Base-by-base conservation (phyloP, 73 alveolate species). In the Paramecium sexaurelia region DNA sequence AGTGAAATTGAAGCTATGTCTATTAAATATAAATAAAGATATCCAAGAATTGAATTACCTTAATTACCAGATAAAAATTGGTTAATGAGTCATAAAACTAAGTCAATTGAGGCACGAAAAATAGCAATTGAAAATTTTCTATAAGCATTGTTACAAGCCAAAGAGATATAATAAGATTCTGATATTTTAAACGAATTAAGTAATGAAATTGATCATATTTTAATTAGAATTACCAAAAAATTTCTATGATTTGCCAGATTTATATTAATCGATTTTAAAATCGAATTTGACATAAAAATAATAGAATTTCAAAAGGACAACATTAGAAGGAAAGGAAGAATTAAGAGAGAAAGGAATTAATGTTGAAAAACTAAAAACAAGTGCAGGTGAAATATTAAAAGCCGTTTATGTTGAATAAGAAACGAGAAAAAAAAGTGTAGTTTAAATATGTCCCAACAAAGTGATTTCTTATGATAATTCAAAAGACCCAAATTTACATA, bases 61-160 rank as follows among this genome's bases (percentile, higher is more conserved):
- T 26, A 78, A 78, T 78, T 78, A 13, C 90, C 90, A 9, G 47
- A 26, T 43, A 45, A 78, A 22, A 26, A 37, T 19, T 78, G 90
- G 90, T 41, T 78, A 43, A 41, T 40, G 29, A 39, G 90, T 24
- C 90, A 78, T 45, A 78, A 78, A 45, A 78, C 90, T 5, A 78
- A 78, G 29, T 13, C 75, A 2, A 78, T 78, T 1, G 90, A 78
- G n/a, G 73, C 43, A 41, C 17, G 90, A 13, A 29, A 78, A 43
- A 78, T 39, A 9, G 90, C 90, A 41, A 78, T 78, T 6, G 90
- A 78, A 45, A 78, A 78, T 15, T 78, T 78, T 27, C 22, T 78
- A 6, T 78, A 78, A 45, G 47, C 55, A n/a, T 41, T 43, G n/a
- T 9, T 78, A 22, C 9, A 37, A 78, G 27, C 68, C 6, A 26